These are phyloP conservation scores for Endotrypanum monterogeii DNA, from an alignment of 208 protist genomes.

Conservation along the genomic window DNA sequence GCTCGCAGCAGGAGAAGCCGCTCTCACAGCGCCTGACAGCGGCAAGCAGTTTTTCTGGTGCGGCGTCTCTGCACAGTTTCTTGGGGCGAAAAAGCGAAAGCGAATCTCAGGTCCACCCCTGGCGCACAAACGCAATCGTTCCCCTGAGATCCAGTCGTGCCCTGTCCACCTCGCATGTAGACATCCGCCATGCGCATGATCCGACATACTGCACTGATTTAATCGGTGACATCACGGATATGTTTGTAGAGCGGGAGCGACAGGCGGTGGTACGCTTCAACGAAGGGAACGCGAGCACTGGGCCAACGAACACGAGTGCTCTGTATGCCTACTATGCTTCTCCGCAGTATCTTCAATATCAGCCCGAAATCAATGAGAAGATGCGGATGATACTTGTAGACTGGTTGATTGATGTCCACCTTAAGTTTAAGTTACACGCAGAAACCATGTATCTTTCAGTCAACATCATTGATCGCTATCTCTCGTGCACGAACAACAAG, in stretches of 20 bases:
- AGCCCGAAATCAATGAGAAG: conserved; percentile 95
- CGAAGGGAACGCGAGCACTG: conserved; percentile 47
- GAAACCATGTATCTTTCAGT: conserved; percentile 98
- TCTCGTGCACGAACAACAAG: conserved; percentile 78
- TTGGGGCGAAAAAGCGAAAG: conserved; percentile 24
- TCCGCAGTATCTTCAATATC: conserved; percentile 81
- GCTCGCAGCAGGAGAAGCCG: conserved; percentile 21
- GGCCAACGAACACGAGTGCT: conserved; percentile 32
- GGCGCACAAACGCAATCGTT: conserved; percentile 17
- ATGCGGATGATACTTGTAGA: conserved; percentile 98
- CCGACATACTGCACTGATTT: conserved; percentile 78
- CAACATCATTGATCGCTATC: conserved; percentile 97
- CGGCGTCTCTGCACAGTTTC: conserved; percentile 21
- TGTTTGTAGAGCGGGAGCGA: conserved; percentile 75
- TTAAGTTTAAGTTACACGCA: conserved; percentile 96
- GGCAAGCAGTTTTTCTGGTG: conserved; percentile 18
- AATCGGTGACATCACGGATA: conserved; percentile 83
- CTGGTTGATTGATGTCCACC: conserved; percentile 98
- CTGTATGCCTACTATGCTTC: conserved; percentile 72
- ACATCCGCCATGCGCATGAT: conserved; percentile 51
- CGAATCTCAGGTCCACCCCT: conserved; percentile 15
- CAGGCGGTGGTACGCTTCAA: conserved; percentile 57
- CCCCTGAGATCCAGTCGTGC: conserved; percentile 16
- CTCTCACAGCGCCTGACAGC: conserved; percentile 35
- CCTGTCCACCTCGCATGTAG: conserved; percentile 41